Evolutionary conservation across 2,329 filamentous ascomycete species (phyloP), one percentile per base, ranked within the genome.

Genomic region (Aspergillus pseudoviridinutans): DNA sequence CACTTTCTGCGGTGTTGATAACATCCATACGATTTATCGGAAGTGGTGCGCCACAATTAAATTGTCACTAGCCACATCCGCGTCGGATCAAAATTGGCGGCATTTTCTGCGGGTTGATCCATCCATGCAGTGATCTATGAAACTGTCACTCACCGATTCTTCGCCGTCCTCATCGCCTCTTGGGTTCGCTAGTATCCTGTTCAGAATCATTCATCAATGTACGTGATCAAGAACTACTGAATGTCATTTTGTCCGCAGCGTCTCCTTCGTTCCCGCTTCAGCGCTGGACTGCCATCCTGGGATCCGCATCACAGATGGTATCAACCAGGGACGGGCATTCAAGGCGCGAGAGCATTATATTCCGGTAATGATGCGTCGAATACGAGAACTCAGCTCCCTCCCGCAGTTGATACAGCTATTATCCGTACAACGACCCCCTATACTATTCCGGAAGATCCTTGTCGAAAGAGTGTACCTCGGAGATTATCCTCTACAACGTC

Each of bases 221-320:
- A 61, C 66, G 53, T 41, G 38, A 58, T 58, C 49, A 60, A 54
- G 51, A 54, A 56, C 51, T 61, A 57, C 72, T 75, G 72, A 71
- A 75, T 75, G 72, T 74, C 64, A 65, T 61, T 63, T 63, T 66
- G 72, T 68, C 63, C 68, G 56, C 65, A 65, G 44, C 61, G 61
- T 57, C 56, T 72, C 50, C 63, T 67, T 62, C 71, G 65, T 55
- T 63, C 62, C 58, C 68, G 68, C 66, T 61, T 68, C 44, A 67
- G 63, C 61, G 54, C 59, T 53, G 66, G 66, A 61, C 63, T 70
- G 54, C 61, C 62, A 20, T 66, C 63, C 60, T 58, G 53, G 58
- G 50, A 53, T 55, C 61, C 61, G 58, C 61, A 59, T 44, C 58
- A 55, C 55, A 61, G 59, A 49, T 66, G 63, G 63, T 58, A 61